Conservation (phyloP, 257 asterid species). For the Henckelia pumila region DNA sequence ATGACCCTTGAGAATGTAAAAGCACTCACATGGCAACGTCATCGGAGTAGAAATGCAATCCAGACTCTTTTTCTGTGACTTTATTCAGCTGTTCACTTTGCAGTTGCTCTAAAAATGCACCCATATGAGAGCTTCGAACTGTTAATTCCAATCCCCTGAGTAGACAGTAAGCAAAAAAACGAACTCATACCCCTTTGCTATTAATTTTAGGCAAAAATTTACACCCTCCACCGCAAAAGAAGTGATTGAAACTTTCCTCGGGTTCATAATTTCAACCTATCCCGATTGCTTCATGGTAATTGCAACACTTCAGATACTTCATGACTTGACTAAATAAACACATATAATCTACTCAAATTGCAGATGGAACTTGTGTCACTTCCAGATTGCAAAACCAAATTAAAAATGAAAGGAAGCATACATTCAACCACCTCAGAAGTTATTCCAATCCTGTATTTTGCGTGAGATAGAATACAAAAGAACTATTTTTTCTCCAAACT, state of each 20-base stretch:
- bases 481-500: not conserved
- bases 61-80: conserved; percentile 61
- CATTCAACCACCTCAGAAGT: not conserved
- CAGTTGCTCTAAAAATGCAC: conserved; percentile 75
- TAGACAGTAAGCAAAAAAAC: conserved; percentile 12
- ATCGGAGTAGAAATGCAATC: conserved; percentile 84
- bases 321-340: not conserved
- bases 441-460: conserved; percentile 3
- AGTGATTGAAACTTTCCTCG: not conserved
- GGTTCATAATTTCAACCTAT: conserved; percentile 10
- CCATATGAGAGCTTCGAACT: conserved; percentile 79
- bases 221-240: not conserved
- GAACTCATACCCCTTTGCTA: not conserved
- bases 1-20: conserved; percentile 16
- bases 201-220: not conserved
- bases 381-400: not conserved
- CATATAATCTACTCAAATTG: not conserved
- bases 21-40: conserved; percentile 84
- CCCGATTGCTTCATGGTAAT: not conserved
- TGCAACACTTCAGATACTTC: conserved; percentile 1
- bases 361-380: not conserved
- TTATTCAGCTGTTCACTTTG: conserved; percentile 67
- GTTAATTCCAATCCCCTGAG: conserved; percentile 62
- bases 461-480: conserved; percentile 3
- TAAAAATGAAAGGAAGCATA: conserved; percentile 11